Percentiles rank a stretch among this genome's conserved stretches.
These are phyloP conservation scores for Leptographium lundbergii DNA, from an alignment of 2,329 filamentous ascomycete species.

Conservation along the genomic window DNA sequence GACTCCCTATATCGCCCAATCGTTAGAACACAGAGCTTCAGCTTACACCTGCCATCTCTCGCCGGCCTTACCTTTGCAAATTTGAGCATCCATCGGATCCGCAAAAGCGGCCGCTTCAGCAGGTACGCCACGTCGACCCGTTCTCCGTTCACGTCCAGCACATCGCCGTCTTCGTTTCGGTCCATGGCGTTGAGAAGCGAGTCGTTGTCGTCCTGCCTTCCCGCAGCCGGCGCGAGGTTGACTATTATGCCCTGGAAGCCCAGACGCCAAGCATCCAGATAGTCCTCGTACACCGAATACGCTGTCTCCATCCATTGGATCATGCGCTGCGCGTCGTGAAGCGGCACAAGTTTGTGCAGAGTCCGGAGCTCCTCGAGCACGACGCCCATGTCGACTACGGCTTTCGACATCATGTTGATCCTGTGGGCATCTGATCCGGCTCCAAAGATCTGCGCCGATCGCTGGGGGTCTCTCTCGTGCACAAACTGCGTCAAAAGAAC, in stretches of 20 bases:
- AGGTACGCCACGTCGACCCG: constrained; percentile 90
- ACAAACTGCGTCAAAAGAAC: constrained; percentile 80
- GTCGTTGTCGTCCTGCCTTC: constrained; percentile 42
- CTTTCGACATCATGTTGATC: constrained; percentile 56
- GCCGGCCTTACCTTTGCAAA: constrained; percentile 53
- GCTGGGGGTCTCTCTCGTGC: constrained; percentile 47
- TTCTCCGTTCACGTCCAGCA: constrained; percentile 65
- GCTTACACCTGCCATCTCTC: neutral
- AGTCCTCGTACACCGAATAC: constrained; percentile 69
- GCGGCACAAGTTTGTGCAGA: constrained; percentile 68
- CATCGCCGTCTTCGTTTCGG: constrained; percentile 51
- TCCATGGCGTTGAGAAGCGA: constrained; percentile 47
- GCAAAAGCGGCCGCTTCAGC: constrained; percentile 75
- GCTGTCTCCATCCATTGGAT: constrained; percentile 72
- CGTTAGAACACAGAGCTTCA: constrained; percentile 17
- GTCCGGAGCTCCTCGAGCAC: constrained; percentile 73
- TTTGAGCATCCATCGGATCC: constrained; percentile 78
- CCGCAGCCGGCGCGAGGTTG: constrained; percentile 64
- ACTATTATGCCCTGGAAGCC: constrained; percentile 93
- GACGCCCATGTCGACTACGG: constrained; percentile 89
- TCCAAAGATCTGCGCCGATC: constrained; percentile 55
- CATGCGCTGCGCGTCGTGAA: constrained; percentile 57
- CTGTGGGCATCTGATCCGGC: constrained; percentile 38
- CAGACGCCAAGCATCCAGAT: constrained; percentile 77
- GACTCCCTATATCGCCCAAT: constrained; percentile 31